These are phyloP conservation scores for Chrysoporthe deuterocubensis DNA, from an alignment of 2,329 filamentous ascomycete genomes.

Conservation along the genomic window DNA sequence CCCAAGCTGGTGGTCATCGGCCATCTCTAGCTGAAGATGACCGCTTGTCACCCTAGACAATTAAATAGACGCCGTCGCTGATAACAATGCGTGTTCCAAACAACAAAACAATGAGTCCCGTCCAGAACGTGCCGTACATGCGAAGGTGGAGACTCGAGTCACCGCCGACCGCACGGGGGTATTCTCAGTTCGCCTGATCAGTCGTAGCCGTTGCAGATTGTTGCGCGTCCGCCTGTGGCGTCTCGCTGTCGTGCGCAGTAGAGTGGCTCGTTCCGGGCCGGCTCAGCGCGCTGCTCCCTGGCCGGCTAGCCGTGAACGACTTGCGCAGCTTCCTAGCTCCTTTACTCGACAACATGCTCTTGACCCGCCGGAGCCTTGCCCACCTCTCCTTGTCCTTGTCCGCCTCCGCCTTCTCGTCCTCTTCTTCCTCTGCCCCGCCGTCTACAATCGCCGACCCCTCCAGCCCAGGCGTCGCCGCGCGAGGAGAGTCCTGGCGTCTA, in stretches of 20 bases:
- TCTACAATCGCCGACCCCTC: slow-evolving; percentile 30
- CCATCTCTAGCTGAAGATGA: too few species aligned
- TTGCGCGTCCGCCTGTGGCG: slow-evolving; percentile 3
- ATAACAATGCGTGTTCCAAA: background rate
- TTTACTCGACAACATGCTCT: slow-evolving; percentile 72
- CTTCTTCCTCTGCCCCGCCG: slow-evolving; percentile 48
- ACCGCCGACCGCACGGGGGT: too few species aligned
- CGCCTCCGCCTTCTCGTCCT: slow-evolving; percentile 51
- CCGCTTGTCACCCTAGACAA: background rate
- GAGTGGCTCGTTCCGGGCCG: slow-evolving; percentile 30
- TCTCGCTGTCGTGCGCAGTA: slow-evolving; percentile 14
- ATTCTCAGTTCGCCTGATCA: background rate
- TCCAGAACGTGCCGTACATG: too few species aligned
- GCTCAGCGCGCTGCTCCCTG: slow-evolving; percentile 37
- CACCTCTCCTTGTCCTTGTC: slow-evolving; percentile 74
- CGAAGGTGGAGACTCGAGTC: too few species aligned
- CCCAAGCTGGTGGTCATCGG: too few species aligned
- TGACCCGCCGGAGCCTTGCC: slow-evolving; percentile 71
- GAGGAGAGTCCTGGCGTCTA: background rate
- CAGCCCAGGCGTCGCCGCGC: slow-evolving; percentile 26
- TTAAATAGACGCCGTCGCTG: background rate
- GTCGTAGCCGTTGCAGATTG: background rate
- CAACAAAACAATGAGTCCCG: too few species aligned
- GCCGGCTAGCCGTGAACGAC: slow-evolving; percentile 42
- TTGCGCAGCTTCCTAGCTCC: slow-evolving; percentile 56